Conservation (phyloP, 2,329 filamentous ascomycete genomes). For the Metarhizium anisopliae region DNA sequence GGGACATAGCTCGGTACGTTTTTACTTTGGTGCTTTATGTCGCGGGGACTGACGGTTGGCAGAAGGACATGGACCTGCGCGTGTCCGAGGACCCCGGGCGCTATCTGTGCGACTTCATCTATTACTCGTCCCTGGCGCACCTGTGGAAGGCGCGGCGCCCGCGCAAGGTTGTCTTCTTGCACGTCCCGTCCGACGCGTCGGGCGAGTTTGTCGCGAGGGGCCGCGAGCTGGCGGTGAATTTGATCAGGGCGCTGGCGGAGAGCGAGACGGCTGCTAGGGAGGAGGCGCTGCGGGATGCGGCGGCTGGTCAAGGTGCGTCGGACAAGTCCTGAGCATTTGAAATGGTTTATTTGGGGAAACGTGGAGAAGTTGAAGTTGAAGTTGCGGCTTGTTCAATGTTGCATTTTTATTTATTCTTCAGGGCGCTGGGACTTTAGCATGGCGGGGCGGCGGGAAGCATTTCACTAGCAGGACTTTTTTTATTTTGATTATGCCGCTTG, state of each 20-base stretch:
- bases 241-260: slow-evolving; percentile 50
- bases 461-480: no score
- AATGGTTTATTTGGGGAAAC: no score
- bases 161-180: slow-evolving; percentile 56
- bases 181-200: slow-evolving; percentile 56
- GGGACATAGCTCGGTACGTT: slow-evolving; percentile 36
- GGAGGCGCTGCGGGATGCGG: background rate
- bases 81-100: slow-evolving; percentile 62
- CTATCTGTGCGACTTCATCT: slow-evolving; percentile 73
- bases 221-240: slow-evolving; percentile 40
- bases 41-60: background rate
- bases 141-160: slow-evolving; percentile 37
- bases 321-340: no score
- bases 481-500: no score
- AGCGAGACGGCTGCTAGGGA: slow-evolving; percentile 25
- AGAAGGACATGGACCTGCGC: slow-evolving; percentile 37
- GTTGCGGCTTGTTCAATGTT: no score
- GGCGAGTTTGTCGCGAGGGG: slow-evolving; percentile 39
- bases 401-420: no score
- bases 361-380: no score
- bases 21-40: background rate
- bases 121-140: slow-evolving; percentile 58
- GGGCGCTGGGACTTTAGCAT: no score
- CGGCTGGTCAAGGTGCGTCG: no score
- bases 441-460: no score